Percentiles rank a stretch among this genome's conserved stretches.
Conservation (phyloP, 257 asterid genomes). For the Nicotiana knightiana region DNA sequence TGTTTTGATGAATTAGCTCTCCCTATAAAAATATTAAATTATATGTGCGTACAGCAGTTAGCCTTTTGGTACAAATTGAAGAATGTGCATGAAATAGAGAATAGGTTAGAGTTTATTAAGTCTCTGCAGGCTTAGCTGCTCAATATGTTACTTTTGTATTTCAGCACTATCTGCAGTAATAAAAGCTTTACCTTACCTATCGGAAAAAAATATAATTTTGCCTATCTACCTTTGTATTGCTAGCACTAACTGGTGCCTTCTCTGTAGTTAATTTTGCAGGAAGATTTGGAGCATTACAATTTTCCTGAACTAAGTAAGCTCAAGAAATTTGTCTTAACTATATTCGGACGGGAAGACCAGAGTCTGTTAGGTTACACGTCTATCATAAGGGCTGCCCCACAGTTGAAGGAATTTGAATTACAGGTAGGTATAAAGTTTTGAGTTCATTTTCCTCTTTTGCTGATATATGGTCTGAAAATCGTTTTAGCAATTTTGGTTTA, state of each 20-base stretch:
- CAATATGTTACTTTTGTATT: too few relatives aligned
- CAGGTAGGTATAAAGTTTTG: constrained; percentile 31
- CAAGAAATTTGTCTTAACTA: constrained; percentile 37
- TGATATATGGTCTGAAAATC: not conserved
- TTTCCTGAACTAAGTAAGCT: constrained; percentile 26
- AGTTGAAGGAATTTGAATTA: constrained; percentile 40
- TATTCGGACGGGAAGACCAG: constrained; percentile 42
- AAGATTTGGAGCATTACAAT: constrained; percentile 18
- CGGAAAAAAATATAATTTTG: too few relatives aligned
- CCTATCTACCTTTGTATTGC: not conserved
- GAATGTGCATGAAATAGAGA: too few relatives aligned
- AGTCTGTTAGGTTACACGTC: constrained; percentile 48
- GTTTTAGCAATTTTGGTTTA: not conserved
- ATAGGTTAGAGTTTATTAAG: too few relatives aligned
- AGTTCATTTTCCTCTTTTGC: not conserved
- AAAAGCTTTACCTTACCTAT: too few relatives aligned
- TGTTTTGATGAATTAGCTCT: too few relatives aligned
- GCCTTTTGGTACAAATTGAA: too few relatives aligned
- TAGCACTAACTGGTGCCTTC: constrained; percentile 2
- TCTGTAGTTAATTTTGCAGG: constrained; percentile 18
- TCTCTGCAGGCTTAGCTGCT: too few relatives aligned
- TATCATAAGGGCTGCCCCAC: constrained; percentile 36
- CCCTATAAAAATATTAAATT: too few relatives aligned
- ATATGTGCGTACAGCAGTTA: too few relatives aligned
- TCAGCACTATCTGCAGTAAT: too few relatives aligned